phyloP scores from a whole-genome alignment of 2,329 filamentous ascomycete genomes.

The Aotearoamyces nothofagi region DNA sequence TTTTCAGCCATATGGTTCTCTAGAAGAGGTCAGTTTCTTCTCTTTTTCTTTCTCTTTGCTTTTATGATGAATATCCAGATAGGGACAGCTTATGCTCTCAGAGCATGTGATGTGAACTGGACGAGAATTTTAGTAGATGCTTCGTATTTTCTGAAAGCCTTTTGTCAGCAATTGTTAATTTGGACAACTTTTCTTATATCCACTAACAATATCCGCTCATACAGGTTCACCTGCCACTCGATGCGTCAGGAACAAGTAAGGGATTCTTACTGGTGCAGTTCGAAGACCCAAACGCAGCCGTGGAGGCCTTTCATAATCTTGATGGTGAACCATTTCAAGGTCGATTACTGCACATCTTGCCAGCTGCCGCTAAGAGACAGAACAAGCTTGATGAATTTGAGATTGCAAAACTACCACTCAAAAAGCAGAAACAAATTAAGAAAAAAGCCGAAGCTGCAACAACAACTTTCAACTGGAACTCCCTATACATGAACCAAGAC shows the following conservation, averaged over 20 bases:
- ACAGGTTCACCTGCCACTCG: conserved; percentile 76
- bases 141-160: conserved; percentile 58
- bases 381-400: conserved; percentile 75
- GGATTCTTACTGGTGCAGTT: conserved; percentile 85
- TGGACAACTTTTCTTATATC: too few relatives aligned
- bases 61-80: conserved; percentile 95
- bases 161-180: too few relatives aligned
- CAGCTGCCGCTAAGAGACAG: conserved; percentile 68
- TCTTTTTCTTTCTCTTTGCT: conserved; percentile 13
- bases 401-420: conserved; percentile 80
- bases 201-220: too few relatives aligned
- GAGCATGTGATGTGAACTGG: conserved; percentile 83
- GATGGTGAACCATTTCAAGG: conserved; percentile 88
- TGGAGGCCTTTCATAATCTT: conserved; percentile 62
- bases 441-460: conserved; percentile 68
- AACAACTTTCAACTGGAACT: conserved; percentile 90
- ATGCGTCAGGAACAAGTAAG: conserved; percentile 61
- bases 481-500: conserved; percentile 97
- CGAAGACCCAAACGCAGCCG: conserved; percentile 53
- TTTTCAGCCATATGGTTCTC: conserved; percentile 57
- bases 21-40: conserved; percentile 71
- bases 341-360: conserved; percentile 78
- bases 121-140: conserved; percentile 99
- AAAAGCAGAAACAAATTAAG: conserved; percentile 84
- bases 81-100: conserved; percentile 97